A percentile compares a stretch with the other conserved stretches of the same genome.
Evolutionary conservation across 148 eudicot genomes (phyloP).

Genomic region (Vaccinium darrowii): DNA sequence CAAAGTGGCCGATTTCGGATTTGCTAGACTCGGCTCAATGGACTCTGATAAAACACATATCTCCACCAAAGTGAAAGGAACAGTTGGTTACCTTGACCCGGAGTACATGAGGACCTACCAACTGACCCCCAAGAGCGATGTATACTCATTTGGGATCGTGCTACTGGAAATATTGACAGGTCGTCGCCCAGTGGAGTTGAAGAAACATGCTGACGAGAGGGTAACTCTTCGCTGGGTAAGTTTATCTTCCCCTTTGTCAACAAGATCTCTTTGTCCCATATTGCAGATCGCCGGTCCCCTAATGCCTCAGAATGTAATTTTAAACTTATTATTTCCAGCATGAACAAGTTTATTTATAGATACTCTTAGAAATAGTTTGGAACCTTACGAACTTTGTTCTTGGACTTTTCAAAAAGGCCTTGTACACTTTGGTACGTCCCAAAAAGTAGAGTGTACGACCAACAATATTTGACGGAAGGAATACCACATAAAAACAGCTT

Average conservation of each 20-base stretch:
- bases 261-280: neutral
- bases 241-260: slow-evolving; percentile 1
- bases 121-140: slow-evolving; percentile 91
- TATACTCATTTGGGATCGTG: slow-evolving; percentile 85
- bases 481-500: neutral
- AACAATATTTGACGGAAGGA: neutral
- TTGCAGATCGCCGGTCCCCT: neutral
- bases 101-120: slow-evolving; percentile 96
- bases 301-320: neutral
- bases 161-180: slow-evolving; percentile 83
- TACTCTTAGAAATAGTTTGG: neutral
- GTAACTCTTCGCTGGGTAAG: slow-evolving; percentile 89
- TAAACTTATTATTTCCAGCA: neutral
- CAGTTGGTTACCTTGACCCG: slow-evolving; percentile 94
- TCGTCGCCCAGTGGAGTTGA: slow-evolving; percentile 87
- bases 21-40: slow-evolving; percentile 75
- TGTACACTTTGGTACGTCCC: neutral
- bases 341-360: neutral
- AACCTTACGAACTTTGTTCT: neutral
- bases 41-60: slow-evolving; percentile 76
- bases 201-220: slow-evolving; percentile 59
- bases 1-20: slow-evolving; percentile 98
- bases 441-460: neutral
- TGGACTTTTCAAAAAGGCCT: neutral
- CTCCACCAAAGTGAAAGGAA: slow-evolving; percentile 96